Base-by-base conservation (phyloP, 148 eudicot species). In the Rheum nobile region DNA sequence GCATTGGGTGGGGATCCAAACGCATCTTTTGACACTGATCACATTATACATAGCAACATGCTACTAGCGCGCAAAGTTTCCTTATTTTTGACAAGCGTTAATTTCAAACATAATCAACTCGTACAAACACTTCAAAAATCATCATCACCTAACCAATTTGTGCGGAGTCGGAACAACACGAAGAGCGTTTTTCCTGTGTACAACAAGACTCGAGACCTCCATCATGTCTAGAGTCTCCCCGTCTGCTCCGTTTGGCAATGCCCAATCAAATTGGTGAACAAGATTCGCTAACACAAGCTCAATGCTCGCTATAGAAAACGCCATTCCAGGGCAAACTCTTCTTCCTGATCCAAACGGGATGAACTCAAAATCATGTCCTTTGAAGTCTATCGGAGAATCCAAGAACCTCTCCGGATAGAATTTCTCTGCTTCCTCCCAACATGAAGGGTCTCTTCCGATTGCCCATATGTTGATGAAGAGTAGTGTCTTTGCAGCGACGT, bases 101-200 rank as follows among this genome's bases (percentile, higher is more conserved):
- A n/a, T n/a, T n/a, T n/a, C n/a, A n/a, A n/a, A n/a, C n/a, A n/a
- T n/a, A n/a, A n/a, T n/a, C n/a, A n/a, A n/a, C n/a, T n/a, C n/a
- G n/a, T n/a, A n/a, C n/a, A n/a, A n/a, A n/a, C n/a, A n/a, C n/a
- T n/a, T n/a, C n/a, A n/a, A n/a, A n/a, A n/a, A n/a, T n/a, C n/a
- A n/a, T n/a, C n/a, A n/a, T n/a, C n/a, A n/a, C 5, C 52, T 46
- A 46, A 5, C 52, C 52, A 6, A 52, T 52, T 5, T 26, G 8
- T 16, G 34, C 19, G 57, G 74, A 42, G 74, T 78, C 59, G 92
- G 85, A 8, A 85, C 52, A 41, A 82, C 83, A 14, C 82, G 7
- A 43, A 85, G 84, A 72, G 84, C 88, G 57, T 5, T 34, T 29
- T 75, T 73, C 71, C 78, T 79, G 43, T 79, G 86, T 34, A 69